Conservation (phyloP, 768 basidiomycete genomes). For the Mycena filopes region DNA sequence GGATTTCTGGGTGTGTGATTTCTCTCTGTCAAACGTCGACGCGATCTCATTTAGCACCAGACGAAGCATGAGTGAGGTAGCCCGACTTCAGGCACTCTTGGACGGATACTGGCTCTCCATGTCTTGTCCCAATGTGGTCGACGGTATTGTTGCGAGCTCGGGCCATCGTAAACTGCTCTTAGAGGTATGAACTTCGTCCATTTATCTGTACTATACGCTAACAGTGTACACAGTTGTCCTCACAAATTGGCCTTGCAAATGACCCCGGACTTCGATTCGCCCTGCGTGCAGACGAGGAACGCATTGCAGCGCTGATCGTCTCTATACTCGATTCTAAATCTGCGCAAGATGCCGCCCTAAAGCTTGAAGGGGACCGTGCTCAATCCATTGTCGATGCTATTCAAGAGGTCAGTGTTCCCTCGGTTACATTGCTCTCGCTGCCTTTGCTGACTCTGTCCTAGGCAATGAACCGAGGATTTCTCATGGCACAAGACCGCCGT, state of each 20-base stretch:
- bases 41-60: neutral
- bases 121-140: conserved; percentile 6
- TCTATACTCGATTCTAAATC: conserved; percentile 8
- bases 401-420: conserved; percentile 7
- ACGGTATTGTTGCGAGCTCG: conserved; percentile 16
- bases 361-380: conserved; percentile 7
- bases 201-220: neutral
- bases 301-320: conserved; percentile 7
- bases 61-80: conserved; percentile 3
- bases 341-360: neutral
- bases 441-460: neutral
- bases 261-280: conserved; percentile 8
- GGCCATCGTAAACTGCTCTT: conserved; percentile 17
- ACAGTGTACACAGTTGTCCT: conserved; percentile 4
- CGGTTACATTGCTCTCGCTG: neutral
- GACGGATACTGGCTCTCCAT: conserved; percentile 9
- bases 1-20: neutral
- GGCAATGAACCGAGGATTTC: conserved; percentile 11
- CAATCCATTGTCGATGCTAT: conserved; percentile 20
- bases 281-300: conserved; percentile 7
- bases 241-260: conserved; percentile 9
- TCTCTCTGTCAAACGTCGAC: neutral
- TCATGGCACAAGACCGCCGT: conserved; percentile 5
- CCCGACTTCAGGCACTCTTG: neutral
- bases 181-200: neutral